Base-by-base conservation (phyloP, 2,329 filamentous ascomycete genomes). In the Apiospora marii region DNA sequence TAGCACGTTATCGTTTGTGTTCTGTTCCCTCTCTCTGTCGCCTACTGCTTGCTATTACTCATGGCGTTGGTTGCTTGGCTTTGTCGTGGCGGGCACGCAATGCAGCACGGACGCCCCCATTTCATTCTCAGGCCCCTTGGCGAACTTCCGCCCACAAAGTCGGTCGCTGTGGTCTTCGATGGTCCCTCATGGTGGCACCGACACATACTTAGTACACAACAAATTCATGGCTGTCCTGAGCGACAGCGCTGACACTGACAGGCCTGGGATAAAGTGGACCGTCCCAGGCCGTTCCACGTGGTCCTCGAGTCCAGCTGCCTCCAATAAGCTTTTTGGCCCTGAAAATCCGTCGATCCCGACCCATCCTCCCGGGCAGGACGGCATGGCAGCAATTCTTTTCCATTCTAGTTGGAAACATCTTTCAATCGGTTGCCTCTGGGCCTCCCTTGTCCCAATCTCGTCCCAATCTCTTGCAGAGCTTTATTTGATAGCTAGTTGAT, bases 271-370 rank as follows among this genome's bases (percentile, higher is more conserved):
- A 10, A n/a, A 34, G 27, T 49, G 46, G 19, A n/a, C 6, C 46
- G n/a, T 1, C 8, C 1, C 37, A 10, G 37, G 16, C 53, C 16
- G 24, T 10, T 61, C 53, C 53, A 61, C 53, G 53, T 61, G 53
- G 53, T 37, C 27, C 8, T n/a, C 7, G 46, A n/a, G 6, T 49
- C 46, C 46, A 49, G 22, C 46, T 10, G 19, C 6, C 46, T 48
- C 27, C 53, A 22, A 37, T 61, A 61, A 61, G 27, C 53, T 37
- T 61, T 61, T 22, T 19, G 30, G 53, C 30, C 53, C 53, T 61
- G 53, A 61, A 37, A 37, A 61, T 61, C 53, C 12, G 53, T 37
- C 53, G 53, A 61, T 37, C 53, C 19, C 53, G 30, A 61, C 22
- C 30, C 51, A 6, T 14, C 51, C 19, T 16, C 19, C 51, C 27